Conservation (phyloP, 2,329 filamentous ascomycete species). For the Pyrenophora teres region DNA sequence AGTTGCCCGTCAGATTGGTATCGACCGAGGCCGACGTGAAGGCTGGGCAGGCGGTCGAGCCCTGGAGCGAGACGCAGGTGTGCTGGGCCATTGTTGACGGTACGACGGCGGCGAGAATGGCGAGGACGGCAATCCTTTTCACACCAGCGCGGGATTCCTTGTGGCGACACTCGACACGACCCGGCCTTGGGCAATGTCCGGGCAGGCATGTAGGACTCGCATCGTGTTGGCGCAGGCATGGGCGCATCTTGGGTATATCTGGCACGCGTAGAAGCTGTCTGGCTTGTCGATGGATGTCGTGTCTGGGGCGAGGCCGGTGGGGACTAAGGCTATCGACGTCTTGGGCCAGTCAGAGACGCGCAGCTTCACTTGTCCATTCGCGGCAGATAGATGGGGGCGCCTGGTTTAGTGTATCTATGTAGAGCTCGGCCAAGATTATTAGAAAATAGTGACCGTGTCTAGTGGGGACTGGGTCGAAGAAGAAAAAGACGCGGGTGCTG, state of each 20-base stretch:
- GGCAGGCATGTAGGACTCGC: constrained; percentile 9
- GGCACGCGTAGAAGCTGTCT: constrained; percentile 14
- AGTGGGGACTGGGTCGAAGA: constrained; percentile 28
- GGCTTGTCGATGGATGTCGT: constrained; percentile 12
- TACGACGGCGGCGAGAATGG: constrained; percentile 36
- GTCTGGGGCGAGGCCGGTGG: constrained; percentile 17
- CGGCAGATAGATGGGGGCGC: constrained; percentile 19
- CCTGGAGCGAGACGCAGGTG: constrained; percentile 68
- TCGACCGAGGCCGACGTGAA: constrained; percentile 75
- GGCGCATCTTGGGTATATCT: constrained; percentile 24
- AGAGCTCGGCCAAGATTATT: constrained; percentile 13
- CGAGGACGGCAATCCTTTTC: constrained; percentile 27
- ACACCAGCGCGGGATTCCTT: constrained; percentile 26
- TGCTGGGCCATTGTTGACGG: constrained; percentile 48
- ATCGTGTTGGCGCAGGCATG: constrained; percentile 17
- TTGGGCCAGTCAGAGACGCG: constrained; percentile 34
- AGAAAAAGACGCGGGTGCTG: constrained; percentile 27
- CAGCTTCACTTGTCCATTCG: constrained; percentile 41
- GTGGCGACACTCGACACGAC: constrained; percentile 23
- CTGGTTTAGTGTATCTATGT: constrained; percentile 18
- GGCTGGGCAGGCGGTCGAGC: constrained; percentile 72
- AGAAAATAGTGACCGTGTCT: constrained; percentile 21
- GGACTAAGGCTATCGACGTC: constrained; percentile 20
- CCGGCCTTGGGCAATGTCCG: constrained; percentile 16
- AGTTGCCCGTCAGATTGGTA: constrained; percentile 65